A percentile compares a stretch with the other conserved stretches of the same genome.
phyloP scores from a whole-genome alignment of 345 rosid genomes.

The Bruguiera parviflora region DNA sequence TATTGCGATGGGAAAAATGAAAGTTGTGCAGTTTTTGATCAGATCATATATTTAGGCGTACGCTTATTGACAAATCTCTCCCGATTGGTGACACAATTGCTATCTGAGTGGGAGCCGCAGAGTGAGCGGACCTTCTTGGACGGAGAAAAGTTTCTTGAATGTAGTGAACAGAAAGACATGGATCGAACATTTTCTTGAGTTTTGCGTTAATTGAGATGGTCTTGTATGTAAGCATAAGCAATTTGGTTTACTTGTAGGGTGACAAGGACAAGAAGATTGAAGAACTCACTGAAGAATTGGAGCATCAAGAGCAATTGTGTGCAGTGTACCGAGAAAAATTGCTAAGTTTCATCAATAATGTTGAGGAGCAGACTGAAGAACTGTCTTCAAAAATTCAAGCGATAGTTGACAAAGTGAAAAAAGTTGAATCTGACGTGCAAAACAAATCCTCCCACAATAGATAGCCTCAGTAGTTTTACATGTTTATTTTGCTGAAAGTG shows the following conservation, averaged over 20 bases:
- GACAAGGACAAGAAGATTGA: slow-evolving; percentile 69
- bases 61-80: background rate
- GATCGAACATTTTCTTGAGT: background rate
- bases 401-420: slow-evolving; percentile 52
- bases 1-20: background rate
- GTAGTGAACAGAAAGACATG: background rate
- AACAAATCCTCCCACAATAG: slow-evolving; percentile 24
- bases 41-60: no score
- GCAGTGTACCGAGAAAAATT: slow-evolving; percentile 45
- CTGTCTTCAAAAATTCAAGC: slow-evolving; percentile 48
- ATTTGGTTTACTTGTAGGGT: slow-evolving; percentile 37
- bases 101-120: background rate
- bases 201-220: background rate
- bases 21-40: background rate
- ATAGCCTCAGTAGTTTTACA: slow-evolving; percentile 19
- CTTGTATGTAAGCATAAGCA: background rate
- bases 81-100: background rate
- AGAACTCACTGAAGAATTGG: slow-evolving; percentile 52
- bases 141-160: background rate
- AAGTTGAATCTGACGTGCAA: slow-evolving; percentile 49
- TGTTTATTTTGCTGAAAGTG: no score
- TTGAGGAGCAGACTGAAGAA: slow-evolving; percentile 61
- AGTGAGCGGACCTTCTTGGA: background rate
- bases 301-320: slow-evolving; percentile 55
- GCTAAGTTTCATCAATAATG: slow-evolving; percentile 47